Evolutionary conservation across 139 green algal genomes (phyloP).

Genomic region (Trebouxia sp.): DNA sequence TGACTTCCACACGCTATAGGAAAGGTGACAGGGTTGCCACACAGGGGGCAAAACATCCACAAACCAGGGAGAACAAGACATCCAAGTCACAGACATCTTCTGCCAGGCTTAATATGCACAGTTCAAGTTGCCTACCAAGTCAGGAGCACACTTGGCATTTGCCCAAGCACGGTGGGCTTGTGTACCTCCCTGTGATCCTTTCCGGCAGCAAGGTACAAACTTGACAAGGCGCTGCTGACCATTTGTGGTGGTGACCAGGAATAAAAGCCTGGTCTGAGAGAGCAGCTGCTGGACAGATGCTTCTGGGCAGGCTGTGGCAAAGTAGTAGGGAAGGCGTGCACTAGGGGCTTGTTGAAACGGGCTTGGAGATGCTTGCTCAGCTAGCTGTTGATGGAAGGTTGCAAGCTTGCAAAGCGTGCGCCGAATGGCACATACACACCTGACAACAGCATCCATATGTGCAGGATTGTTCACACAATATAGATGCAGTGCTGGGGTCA

Average conservation of each 20-base stretch:
- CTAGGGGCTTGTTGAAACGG: not conserved
- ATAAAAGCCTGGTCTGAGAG: constrained; percentile 14
- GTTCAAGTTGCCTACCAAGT: constrained; percentile 18
- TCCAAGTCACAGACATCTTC: constrained; percentile 11
- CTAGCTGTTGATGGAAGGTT: constrained; percentile 24
- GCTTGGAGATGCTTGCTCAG: constrained; percentile 18
- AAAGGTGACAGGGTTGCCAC: constrained; percentile 12
- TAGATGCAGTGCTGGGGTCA: constrained; percentile 25
- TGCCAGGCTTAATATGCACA: constrained; percentile 7
- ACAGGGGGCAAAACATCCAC: not conserved
- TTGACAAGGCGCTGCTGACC: constrained; percentile 22
- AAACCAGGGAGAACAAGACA: constrained; percentile 17
- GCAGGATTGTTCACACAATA: constrained; percentile 28
- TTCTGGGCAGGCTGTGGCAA: constrained; percentile 20
- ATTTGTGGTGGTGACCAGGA: constrained; percentile 21
- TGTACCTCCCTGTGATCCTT: constrained; percentile 17
- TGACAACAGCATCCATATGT: constrained; percentile 25
- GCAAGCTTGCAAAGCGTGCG: constrained; percentile 18
- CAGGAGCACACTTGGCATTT: constrained; percentile 17
- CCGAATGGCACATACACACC: constrained; percentile 15
- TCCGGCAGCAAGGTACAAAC: constrained; percentile 23
- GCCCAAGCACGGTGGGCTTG: constrained; percentile 23
- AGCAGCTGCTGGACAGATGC: constrained; percentile 22
- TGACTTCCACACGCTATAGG: constrained; percentile 16
- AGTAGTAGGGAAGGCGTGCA: constrained; percentile 14